Conservation (phyloP, 106 monocot species). For the Agapanthus africanus region DNA sequence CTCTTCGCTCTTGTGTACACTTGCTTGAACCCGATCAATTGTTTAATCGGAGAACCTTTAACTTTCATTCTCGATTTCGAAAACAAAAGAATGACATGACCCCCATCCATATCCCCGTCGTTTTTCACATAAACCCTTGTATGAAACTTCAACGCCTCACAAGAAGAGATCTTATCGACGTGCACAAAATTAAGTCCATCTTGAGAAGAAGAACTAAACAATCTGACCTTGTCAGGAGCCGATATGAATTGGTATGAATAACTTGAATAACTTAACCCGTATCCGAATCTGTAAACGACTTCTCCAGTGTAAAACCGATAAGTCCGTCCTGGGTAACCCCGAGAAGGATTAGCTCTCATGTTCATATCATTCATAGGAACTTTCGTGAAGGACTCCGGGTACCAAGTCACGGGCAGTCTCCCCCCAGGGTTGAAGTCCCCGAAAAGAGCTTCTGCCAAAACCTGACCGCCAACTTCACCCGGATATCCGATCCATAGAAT, state of each 20-base stretch:
- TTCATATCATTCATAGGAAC: constrained; percentile 90
- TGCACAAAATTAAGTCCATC: not conserved
- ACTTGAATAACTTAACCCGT: constrained; percentile 76
- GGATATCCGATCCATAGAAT: constrained; percentile 97
- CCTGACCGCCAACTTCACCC: constrained; percentile 75
- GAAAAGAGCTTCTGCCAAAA: constrained; percentile 65
- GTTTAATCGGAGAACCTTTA: constrained; percentile 34
- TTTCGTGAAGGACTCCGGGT: constrained; percentile 78
- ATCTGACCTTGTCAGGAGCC: constrained; percentile 3
- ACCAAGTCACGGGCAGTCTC: constrained; percentile 80
- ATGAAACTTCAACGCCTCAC: constrained; percentile 37
- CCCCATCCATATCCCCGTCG: constrained; percentile 57
- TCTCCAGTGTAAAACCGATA: constrained; percentile 83
- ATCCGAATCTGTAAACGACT: constrained; percentile 64
- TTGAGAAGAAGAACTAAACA: not conserved
- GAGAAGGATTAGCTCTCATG: constrained; percentile 77
- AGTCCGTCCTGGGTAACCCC: constrained; percentile 75
- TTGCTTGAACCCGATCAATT: constrained; percentile 61
- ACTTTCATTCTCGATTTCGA: constrained; percentile 7
- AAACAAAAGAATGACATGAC: constrained; percentile 65
- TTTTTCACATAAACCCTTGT: constrained; percentile 48
- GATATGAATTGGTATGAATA: constrained; percentile 38
- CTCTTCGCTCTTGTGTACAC: constrained; percentile 38
- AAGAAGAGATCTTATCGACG: constrained; percentile 23
- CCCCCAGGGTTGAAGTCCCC: constrained; percentile 79